phyloP scores from a whole-genome alignment of 371 early-diverging fungal species.

The Blastocladiella emersonii region DNA sequence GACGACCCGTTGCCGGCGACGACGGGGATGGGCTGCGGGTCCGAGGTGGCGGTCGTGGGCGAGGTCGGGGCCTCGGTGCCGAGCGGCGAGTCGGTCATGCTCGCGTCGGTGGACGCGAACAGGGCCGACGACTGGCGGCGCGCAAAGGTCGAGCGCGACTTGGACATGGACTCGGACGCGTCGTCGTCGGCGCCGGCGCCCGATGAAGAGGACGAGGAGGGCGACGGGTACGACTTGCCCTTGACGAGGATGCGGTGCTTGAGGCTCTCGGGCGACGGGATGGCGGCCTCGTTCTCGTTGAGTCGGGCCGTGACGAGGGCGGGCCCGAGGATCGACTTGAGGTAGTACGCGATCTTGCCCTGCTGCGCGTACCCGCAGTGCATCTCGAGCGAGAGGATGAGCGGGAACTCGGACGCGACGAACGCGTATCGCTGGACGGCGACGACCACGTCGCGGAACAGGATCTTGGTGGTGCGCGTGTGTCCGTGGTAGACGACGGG shows the following conservation, averaged over 20 bases:
- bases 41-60: too few relatives aligned
- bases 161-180: too few relatives aligned
- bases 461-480: constrained; percentile 53
- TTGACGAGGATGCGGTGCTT: constrained; percentile 54
- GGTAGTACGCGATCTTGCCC: constrained; percentile 46
- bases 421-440: constrained; percentile 68
- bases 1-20: too few relatives aligned
- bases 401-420: constrained; percentile 53
- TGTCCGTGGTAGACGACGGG: constrained; percentile 68
- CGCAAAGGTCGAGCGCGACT: too few relatives aligned
- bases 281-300: constrained; percentile 12
- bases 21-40: too few relatives aligned
- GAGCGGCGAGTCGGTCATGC: too few relatives aligned
- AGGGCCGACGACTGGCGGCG: too few relatives aligned
- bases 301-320: constrained; percentile 36
- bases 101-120: too few relatives aligned
- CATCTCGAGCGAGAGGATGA: constrained; percentile 66
- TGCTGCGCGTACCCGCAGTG: constrained; percentile 60
- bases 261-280: constrained; percentile 55
- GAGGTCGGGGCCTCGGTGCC: too few relatives aligned
- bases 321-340: constrained; percentile 44
- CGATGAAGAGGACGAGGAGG: too few relatives aligned
- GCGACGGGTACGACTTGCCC: too few relatives aligned
- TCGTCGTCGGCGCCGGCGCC: too few relatives aligned
- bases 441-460: constrained; percentile 59